These are phyloP conservation scores for Ascochyta koolunga DNA, from an alignment of 2,329 filamentous ascomycete genomes.

Conservation along the genomic window DNA sequence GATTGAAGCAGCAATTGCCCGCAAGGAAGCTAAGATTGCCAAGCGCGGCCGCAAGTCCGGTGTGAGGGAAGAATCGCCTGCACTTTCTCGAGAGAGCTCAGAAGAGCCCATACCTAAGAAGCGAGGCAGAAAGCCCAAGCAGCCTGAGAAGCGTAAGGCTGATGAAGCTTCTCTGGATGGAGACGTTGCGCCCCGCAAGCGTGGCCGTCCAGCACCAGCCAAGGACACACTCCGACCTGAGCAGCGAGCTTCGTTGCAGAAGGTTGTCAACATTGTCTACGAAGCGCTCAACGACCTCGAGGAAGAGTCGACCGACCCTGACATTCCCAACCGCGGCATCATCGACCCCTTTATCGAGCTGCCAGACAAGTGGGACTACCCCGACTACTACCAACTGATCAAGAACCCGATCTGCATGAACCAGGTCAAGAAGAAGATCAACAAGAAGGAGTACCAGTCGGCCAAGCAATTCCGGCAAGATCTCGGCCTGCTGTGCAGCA, in stretches of 20 bases:
- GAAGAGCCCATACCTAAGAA: slow-evolving; percentile 79
- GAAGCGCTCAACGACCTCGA: slow-evolving; percentile 84
- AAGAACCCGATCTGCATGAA: slow-evolving; percentile 94
- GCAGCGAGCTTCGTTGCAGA: slow-evolving; percentile 78
- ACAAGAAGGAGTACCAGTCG: slow-evolving; percentile 88
- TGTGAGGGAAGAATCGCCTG: slow-evolving; percentile 72
- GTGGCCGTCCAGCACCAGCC: slow-evolving; percentile 66
- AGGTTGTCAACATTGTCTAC: slow-evolving; percentile 76
- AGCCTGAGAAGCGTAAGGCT: slow-evolving; percentile 84
- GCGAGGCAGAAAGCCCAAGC: slow-evolving; percentile 76
- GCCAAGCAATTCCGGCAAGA: slow-evolving; percentile 82
- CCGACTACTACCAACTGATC: slow-evolving; percentile 95
- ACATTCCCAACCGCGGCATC: slow-evolving; percentile 73
- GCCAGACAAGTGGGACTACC: slow-evolving; percentile 85
- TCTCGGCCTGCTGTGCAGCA: slow-evolving; percentile 82
- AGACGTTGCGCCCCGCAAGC: slow-evolving; percentile 69
- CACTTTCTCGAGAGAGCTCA: slow-evolving; percentile 79
- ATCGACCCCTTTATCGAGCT: slow-evolving; percentile 94
- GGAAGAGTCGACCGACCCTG: slow-evolving; percentile 69
- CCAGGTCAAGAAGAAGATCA: slow-evolving; percentile 91
- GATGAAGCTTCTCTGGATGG: slow-evolving; percentile 69
- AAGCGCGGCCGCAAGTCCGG: slow-evolving; percentile 72
- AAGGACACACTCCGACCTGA: slow-evolving; percentile 73
- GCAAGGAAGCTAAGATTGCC: slow-evolving; percentile 85
- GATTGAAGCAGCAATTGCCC: slow-evolving; percentile 88